phyloP scores from a whole-genome alignment of 306 rosid genomes.

The Castanospermum australe region DNA sequence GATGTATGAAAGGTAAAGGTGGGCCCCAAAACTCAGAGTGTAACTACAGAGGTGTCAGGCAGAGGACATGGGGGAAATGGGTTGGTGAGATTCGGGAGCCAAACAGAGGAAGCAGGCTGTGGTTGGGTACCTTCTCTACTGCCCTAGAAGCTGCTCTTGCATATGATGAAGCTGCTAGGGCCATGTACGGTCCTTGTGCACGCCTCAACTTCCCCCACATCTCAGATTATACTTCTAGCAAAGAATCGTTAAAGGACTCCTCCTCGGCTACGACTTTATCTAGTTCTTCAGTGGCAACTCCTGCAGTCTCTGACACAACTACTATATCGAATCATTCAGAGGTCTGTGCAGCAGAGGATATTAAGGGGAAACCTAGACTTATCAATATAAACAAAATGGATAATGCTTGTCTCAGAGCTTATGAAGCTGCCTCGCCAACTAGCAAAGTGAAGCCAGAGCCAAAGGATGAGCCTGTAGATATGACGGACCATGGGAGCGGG shows the following conservation, averaged over 20 bases:
- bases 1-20: slow-evolving; percentile 98
- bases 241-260: slow-evolving; percentile 31
- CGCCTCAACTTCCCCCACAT: slow-evolving; percentile 73
- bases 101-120: slow-evolving; percentile 68
- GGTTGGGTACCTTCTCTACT: slow-evolving; percentile 79
- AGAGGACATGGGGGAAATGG: slow-evolving; percentile 99
- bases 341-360: slow-evolving; percentile 53
- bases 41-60: slow-evolving; percentile 90
- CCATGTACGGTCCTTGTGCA: slow-evolving; percentile 81
- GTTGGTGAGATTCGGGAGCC: slow-evolving; percentile 95
- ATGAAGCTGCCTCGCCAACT: slow-evolving; percentile 31
- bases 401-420: background rate
- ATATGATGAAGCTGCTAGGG: slow-evolving; percentile 88
- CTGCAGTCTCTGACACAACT: slow-evolving; percentile 47
- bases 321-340: slow-evolving; percentile 59
- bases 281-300: slow-evolving; percentile 47
- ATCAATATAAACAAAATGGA: background rate
- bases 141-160: slow-evolving; percentile 78
- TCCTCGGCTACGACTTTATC: slow-evolving; percentile 32
- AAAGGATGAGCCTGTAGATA: slow-evolving; percentile 24
- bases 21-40: slow-evolving; percentile 82
- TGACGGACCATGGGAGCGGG: background rate
- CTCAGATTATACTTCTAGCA: slow-evolving; percentile 25
- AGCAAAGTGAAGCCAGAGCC: slow-evolving; percentile 35
- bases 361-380: background rate